phyloP scores from a whole-genome alignment of 352 stramenopile genomes.

The Pythium rhizo-oryzae region DNA sequence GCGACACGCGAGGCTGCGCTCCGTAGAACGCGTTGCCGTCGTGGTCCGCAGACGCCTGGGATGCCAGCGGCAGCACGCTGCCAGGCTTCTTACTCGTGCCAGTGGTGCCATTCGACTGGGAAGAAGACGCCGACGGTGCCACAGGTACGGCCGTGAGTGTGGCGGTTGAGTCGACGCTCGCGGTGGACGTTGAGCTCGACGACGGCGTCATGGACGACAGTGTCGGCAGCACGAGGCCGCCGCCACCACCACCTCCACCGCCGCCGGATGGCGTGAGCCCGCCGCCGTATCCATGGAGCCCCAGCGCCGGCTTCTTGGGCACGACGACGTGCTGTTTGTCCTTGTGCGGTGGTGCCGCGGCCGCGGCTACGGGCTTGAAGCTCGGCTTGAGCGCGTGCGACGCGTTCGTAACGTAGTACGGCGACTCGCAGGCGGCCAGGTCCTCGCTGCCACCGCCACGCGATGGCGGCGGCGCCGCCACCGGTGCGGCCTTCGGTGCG shows the following conservation, averaged over 20 bases:
- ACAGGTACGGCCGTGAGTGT: neutral
- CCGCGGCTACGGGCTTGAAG: constrained; percentile 17
- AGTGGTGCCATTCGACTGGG: constrained; percentile 1
- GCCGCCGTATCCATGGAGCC: constrained; percentile 13
- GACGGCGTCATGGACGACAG: constrained; percentile 34
- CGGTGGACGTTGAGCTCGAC: constrained; percentile 33
- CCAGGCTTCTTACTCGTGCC: constrained; percentile 19
- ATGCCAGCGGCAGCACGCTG: constrained; percentile 25
- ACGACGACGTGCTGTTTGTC: constrained; percentile 26
- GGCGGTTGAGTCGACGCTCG: constrained; percentile 25
- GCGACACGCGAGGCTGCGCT: constrained; percentile 30
- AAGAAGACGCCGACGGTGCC: neutral
- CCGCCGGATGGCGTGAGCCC: neutral
- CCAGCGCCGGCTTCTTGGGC: constrained; percentile 27
- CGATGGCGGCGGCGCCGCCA: constrained; percentile 21
- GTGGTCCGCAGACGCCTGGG: neutral
- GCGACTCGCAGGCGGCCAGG: neutral
- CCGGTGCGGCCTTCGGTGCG: constrained; percentile 38
- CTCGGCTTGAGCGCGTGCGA: constrained; percentile 9
- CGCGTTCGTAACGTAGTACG: constrained; percentile 14
- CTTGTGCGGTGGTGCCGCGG: neutral
- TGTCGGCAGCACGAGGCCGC: constrained; percentile 24
- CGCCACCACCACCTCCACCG: neutral
- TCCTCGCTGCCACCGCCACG: constrained; percentile 12
- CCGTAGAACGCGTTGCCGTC: constrained; percentile 5